A percentile compares a stretch with the other conserved stretches of the same genome.
Evolutionary conservation across 495 filamentous ascomycete genomes (phyloP).

Genomic region (Echria macrotheca): DNA sequence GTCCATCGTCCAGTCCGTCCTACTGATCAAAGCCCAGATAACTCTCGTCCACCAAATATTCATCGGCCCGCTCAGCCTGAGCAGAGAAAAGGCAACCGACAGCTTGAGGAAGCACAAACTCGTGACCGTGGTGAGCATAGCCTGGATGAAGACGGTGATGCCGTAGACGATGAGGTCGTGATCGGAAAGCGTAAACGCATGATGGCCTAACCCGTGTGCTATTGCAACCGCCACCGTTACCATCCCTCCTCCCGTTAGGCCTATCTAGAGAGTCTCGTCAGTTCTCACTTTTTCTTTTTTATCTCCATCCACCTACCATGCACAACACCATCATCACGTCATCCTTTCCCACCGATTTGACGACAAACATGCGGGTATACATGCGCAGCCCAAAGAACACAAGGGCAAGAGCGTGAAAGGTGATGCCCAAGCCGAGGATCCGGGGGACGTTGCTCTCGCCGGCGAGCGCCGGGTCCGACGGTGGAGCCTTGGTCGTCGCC

Average conservation of each 20-base stretch:
- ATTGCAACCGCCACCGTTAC: background rate
- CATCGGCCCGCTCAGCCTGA: background rate
- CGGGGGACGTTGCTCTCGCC: background rate
- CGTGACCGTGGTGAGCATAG: background rate
- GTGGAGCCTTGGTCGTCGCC: background rate
- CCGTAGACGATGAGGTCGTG: background rate
- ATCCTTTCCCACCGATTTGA: conserved; percentile 1
- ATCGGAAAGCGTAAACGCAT: background rate
- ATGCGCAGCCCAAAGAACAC: background rate
- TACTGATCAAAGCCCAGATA: background rate
- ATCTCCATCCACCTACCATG: background rate
- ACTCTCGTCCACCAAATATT: background rate
- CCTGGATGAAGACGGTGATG: background rate
- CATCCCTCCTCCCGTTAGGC: background rate
- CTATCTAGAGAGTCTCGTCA: background rate
- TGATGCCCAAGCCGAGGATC: background rate
- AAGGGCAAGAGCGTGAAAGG: background rate
- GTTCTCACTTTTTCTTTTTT: background rate
- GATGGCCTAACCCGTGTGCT: background rate
- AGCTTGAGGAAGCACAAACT: background rate
- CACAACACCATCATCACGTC: background rate
- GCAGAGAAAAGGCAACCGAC: background rate
- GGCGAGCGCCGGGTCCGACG: background rate
- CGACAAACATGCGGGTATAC: background rate
- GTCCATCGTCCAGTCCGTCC: too few species aligned